Percentiles rank a stretch among this genome's conserved stretches.
Evolutionary conservation across 2,329 filamentous ascomycete species (phyloP).

Genomic region (Colletotrichum sansevieriae): DNA sequence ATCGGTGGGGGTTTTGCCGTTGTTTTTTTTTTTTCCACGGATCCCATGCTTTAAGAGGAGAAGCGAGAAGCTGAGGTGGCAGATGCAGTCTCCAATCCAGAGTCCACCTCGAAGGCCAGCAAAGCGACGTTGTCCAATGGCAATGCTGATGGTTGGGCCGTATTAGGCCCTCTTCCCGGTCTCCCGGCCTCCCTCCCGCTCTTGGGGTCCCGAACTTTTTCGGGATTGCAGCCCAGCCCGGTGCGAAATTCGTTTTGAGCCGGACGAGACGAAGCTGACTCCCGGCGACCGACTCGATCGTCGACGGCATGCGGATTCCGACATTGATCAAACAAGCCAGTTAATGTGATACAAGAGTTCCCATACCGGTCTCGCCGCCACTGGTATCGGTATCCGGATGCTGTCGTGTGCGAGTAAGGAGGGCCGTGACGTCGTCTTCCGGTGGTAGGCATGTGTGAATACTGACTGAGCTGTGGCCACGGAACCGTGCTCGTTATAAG

Average conservation of each 20-base stretch:
- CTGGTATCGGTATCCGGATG: slow-evolving; percentile 28
- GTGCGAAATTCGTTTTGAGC: background rate
- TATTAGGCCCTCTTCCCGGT: slow-evolving; percentile 37
- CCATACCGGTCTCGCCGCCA: slow-evolving; percentile 25
- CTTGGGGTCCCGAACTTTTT: slow-evolving; percentile 29
- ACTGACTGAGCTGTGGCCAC: slow-evolving; percentile 5
- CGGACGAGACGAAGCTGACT: slow-evolving; percentile 1
- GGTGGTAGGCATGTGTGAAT: slow-evolving; percentile 1
- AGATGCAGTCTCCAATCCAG: slow-evolving; percentile 12
- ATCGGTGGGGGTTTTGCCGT: slow-evolving; percentile 16
- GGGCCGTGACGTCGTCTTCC: slow-evolving; percentile 24
- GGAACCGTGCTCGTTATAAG: slow-evolving; percentile 28
- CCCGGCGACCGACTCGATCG: background rate
- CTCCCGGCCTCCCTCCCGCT: slow-evolving; percentile 38
- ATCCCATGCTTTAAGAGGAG: slow-evolving; percentile 35
- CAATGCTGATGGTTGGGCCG: slow-evolving; percentile 14
- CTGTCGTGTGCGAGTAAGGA: slow-evolving; percentile 36
- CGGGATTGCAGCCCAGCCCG: slow-evolving; percentile 24
- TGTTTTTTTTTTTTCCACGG: slow-evolving; percentile 9
- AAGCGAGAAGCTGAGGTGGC: slow-evolving; percentile 39
- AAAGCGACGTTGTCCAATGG: slow-evolving; percentile 21
- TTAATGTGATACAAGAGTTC: slow-evolving; percentile 22
- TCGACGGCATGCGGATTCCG: slow-evolving; percentile 1
- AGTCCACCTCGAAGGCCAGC: slow-evolving; percentile 10
- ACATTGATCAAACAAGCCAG: background rate